Evolutionary conservation across 208 protist genomes (phyloP).

Genomic region (Herpetomonas samuelpessoai): DNA sequence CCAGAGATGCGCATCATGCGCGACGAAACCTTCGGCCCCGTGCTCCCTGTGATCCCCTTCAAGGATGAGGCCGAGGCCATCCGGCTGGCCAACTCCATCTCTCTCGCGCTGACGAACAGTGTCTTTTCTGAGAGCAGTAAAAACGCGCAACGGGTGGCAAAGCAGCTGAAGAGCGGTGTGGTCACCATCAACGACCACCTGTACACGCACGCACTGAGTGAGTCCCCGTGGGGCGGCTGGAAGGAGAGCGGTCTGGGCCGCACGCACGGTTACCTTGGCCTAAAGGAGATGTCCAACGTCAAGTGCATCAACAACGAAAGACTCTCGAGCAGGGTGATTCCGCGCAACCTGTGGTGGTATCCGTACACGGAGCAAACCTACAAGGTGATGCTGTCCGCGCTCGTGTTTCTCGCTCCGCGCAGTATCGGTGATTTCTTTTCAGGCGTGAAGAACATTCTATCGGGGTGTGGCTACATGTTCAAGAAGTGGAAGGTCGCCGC

Average conservation of each 20-base stretch:
- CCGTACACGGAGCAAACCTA: conserved; percentile 45
- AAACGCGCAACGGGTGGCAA: conserved; percentile 34
- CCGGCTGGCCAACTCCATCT: conserved; percentile 64
- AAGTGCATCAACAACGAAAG: conserved; percentile 77
- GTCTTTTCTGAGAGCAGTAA: conserved; percentile 58
- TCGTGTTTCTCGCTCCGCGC: conserved; percentile 33
- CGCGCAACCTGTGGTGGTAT: conserved; percentile 82
- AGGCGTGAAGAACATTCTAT: conserved; percentile 26
- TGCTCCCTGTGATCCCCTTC: conserved; percentile 78
- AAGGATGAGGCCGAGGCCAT: conserved; percentile 76
- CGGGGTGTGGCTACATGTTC: conserved; percentile 50
- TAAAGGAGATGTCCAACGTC: conserved; percentile 83
- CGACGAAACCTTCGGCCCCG: conserved; percentile 93
- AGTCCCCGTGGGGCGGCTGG: conserved; percentile 87
- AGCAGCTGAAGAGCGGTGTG: conserved; percentile 68
- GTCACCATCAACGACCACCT: conserved; percentile 86
- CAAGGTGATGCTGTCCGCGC: conserved; percentile 23
- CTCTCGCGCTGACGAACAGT: conserved; percentile 72
- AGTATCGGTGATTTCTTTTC: conserved; percentile 24
- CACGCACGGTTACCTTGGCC: conserved; percentile 73
- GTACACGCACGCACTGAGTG: conserved; percentile 58
- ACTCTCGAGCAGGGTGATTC: conserved; percentile 23
- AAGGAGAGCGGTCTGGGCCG: conserved; percentile 87
- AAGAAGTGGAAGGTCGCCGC: conserved; percentile 42
- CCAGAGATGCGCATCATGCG: conserved; percentile 77